Base-by-base conservation (phyloP, 768 basidiomycete species). In the Dentipellis sp. region DNA sequence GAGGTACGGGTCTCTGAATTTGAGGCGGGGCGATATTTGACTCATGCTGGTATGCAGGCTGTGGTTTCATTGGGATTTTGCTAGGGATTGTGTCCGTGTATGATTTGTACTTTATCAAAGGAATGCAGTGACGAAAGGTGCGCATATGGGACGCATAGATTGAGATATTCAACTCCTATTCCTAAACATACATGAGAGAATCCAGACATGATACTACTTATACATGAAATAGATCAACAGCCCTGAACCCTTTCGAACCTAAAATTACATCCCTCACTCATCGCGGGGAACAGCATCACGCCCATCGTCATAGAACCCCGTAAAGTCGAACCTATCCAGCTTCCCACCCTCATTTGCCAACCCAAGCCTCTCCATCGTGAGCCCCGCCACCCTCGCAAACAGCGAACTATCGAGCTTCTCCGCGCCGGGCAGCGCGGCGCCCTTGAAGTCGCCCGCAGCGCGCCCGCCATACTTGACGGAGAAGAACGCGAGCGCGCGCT, bases 341-440 rank as follows among this genome's bases (percentile, higher is more conserved):
- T 23, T 21, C 22, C 51, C 39, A 1, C 59, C 61, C 12, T 62
- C 61, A 11, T 60, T 38, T 1, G 58, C 61, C 59, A 59, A 59
- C 3, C 61, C 61, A 1, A 62, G 55, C 22, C 54, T 50, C 22
- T 75, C 70, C 21, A 73, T 71, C 4, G 79, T 80, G 63, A 84
- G 60, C 56, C 76, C 75, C 4, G 83, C 84, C 0, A 72, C 71
- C 47, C 84, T 71, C 38, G 84, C 60, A 64, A 89, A 89, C 50
- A 89, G 61, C 16, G 78, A 78, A 8, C 86, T 86, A 64, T 88
- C 86, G 10, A 80, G 61, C 36, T 70, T 64, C 53, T 79, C 78
- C 5, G 74, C 75, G n/a, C 78, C 83, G 12, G 73, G 70, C 45
- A 84, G 67, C 63, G 23, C 68, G 3, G 59, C 50, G 14, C 51